Conservation (phyloP, 1,139 yeast species). For the Geotrichum citri-aurantii region DNA sequence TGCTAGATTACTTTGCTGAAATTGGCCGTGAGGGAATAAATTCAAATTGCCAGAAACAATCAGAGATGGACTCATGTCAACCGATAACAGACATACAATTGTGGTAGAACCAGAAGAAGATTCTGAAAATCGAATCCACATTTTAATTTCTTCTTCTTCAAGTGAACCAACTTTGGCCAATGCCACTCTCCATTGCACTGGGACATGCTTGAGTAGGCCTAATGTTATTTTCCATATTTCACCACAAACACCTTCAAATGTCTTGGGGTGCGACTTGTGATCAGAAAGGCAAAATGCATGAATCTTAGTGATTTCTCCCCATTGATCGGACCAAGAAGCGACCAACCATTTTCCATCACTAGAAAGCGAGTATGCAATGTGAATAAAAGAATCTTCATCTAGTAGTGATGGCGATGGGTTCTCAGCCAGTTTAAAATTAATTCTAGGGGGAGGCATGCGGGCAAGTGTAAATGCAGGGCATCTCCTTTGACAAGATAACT, state of each 20-base stretch:
- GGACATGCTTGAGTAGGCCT: slow-evolving; percentile 31
- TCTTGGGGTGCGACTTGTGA: slow-evolving; percentile 23
- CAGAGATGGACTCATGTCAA: slow-evolving; percentile 56
- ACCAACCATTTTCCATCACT: slow-evolving; percentile 77
- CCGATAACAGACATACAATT: slow-evolving; percentile 65
- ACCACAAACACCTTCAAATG: slow-evolving; percentile 50
- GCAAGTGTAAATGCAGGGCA: slow-evolving; percentile 35
- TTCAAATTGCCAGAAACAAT: slow-evolving; percentile 39
- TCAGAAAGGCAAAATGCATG: slow-evolving; percentile 46
- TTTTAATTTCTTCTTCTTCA: slow-evolving; percentile 33
- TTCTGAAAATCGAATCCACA: slow-evolving; percentile 28
- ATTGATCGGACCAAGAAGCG: slow-evolving; percentile 87
- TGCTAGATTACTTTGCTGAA: slow-evolving; percentile 10
- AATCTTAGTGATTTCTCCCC: slow-evolving; percentile 57
- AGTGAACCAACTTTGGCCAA: slow-evolving; percentile 36
- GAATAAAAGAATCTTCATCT: slow-evolving; percentile 71
- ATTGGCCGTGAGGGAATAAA: slow-evolving; percentile 29
- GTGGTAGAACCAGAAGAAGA: slow-evolving; percentile 45
- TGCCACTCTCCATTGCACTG: slow-evolving; percentile 35
- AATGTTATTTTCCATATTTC: slow-evolving; percentile 55
- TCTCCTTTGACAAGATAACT: slow-evolving; percentile 19
- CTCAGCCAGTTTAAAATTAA: slow-evolving; percentile 50
- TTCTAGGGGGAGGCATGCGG: slow-evolving; percentile 34
- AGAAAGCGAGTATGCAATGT: slow-evolving; percentile 79
- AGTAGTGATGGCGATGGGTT: slow-evolving; percentile 38